A percentile compares a stretch with the other conserved stretches of the same genome.
These are phyloP conservation scores for Emmonsiellopsis sp. DNA, from an alignment of 2,329 filamentous ascomycete genomes.

Conservation along the genomic window DNA sequence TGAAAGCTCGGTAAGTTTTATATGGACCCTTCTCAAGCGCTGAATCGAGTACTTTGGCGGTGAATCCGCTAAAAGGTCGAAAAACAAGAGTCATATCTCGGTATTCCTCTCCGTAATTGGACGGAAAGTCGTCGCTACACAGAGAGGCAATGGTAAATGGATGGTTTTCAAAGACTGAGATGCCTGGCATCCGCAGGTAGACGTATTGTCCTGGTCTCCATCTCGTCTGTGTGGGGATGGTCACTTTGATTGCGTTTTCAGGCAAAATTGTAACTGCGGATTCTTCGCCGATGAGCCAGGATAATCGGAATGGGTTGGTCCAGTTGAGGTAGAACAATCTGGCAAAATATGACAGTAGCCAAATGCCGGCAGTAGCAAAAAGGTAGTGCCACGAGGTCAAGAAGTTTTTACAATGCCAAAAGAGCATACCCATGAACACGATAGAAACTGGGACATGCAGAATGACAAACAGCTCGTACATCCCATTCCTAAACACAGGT, in stretches of 20 bases:
- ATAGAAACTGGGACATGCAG: slow-evolving; percentile 76
- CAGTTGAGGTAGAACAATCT: slow-evolving; percentile 85
- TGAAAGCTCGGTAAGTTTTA: slow-evolving; percentile 83
- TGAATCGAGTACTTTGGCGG: slow-evolving; percentile 70
- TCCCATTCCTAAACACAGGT: slow-evolving; percentile 62
- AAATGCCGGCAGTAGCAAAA: slow-evolving; percentile 70
- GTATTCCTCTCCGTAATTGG: slow-evolving; percentile 79
- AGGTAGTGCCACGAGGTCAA: slow-evolving; percentile 85
- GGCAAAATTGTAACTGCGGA: slow-evolving; percentile 81
- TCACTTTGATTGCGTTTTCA: slow-evolving; percentile 92
- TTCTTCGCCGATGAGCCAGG: slow-evolving; percentile 84
- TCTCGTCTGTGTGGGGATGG: slow-evolving; percentile 82
- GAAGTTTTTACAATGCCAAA: slow-evolving; percentile 95
- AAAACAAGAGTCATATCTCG: slow-evolving; percentile 87
- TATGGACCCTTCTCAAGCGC: slow-evolving; percentile 79
- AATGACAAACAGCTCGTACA: slow-evolving; percentile 78
- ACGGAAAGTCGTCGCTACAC: slow-evolving; percentile 88
- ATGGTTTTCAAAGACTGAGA: slow-evolving; percentile 85
- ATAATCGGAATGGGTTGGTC: slow-evolving; percentile 67
- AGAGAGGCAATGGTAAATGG: slow-evolving; percentile 91
- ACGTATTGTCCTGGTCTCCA: slow-evolving; percentile 94
- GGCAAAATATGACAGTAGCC: slow-evolving; percentile 62
- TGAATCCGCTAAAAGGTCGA: slow-evolving; percentile 85
- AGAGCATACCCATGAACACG: slow-evolving; percentile 72
- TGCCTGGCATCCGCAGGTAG: slow-evolving; percentile 87